Percentiles rank a stretch among this genome's conserved stretches.
Conservation (phyloP, 73 alveolate species). For the Stentor coeruleus region DNA sequence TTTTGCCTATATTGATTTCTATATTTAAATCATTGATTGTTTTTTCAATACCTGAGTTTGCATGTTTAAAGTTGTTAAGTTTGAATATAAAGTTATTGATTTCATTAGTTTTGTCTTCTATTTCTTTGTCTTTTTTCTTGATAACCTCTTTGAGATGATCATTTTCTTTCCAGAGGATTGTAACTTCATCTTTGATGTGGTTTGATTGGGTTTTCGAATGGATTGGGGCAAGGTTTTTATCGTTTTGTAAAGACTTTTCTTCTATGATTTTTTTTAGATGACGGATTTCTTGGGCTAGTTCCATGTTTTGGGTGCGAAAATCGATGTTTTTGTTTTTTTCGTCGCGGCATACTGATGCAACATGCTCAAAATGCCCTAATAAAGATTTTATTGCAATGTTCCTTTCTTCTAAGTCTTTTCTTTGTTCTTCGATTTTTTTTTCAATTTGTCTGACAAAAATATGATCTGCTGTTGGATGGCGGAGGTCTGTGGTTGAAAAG, state of each 20-base stretch:
- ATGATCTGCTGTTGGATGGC: not conserved
- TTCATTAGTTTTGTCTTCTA: not conserved
- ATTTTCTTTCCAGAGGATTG: not conserved
- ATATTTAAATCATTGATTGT: not conserved
- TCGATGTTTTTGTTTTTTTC: constrained; percentile 15
- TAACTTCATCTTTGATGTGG: not conserved
- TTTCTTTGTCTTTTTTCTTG: not conserved
- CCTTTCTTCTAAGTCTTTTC: constrained; percentile 23
- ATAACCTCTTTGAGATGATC: not conserved
- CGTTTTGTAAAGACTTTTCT: not conserved
- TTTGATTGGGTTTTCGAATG: not conserved
- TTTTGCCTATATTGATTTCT: not conserved
- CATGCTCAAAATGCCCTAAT: not conserved
- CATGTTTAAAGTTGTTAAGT: not conserved
- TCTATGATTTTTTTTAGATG: not conserved
- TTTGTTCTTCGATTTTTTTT: not conserved
- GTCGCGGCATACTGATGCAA: not conserved
- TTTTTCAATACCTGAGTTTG: not conserved
- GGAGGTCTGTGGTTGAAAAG: not conserved
- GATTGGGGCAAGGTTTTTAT: not conserved
- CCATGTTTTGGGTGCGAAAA: not conserved
- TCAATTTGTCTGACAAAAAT: not conserved
- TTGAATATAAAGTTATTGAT: not conserved
- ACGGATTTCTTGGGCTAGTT: not conserved
- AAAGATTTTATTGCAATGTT: not conserved